Base-by-base conservation (phyloP, 306 rosid species). In the Abrus precatorius region DNA sequence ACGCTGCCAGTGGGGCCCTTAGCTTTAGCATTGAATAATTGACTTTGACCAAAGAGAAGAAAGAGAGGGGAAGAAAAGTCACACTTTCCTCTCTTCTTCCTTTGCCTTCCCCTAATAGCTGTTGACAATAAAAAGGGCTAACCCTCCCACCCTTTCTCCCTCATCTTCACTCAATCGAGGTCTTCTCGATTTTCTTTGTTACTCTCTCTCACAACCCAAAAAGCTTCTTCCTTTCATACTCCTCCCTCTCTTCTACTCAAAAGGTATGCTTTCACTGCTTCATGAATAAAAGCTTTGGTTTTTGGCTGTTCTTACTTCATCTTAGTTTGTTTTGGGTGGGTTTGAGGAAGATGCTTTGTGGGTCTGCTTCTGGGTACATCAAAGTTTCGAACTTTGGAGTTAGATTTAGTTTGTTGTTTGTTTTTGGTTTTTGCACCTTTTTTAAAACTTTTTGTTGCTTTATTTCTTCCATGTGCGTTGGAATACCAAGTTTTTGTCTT, bases 41-140 rank as follows among this genome's bases (percentile, higher is more conserved):
- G 99, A 96, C 98, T 93, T 90, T 94, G 99, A 96, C 99, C 85
- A 48, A 20, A 68, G 70, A 50, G n/a, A 14, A 54, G 90, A 82
- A 91, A 43, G 88, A 71, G 84, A 85, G 43, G 36, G 80, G 99
- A 92, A 93, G 92, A 89, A 89, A 92, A 92, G 86, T 93, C 97
- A 8, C 98, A 81, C 97, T 82, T 93, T 92, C 98, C 91, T 87
- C 77, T 62, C 93, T 71, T 76, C 82, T 91, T 90, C 94, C 79
- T 83, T 76, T 84, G 68, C 70, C 34, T 78, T 64, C 69, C 69
- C 80, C 20, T 64, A 45, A 10, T 70, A 50, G 32, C 83, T 78
- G 63, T 79, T 68, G 20, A 32, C 43, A 77, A 85, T 83, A 84
- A 68, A 86, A 79, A 80, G 74, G 71, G 71, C 67, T 40, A 8